Conservation (phyloP, 495 filamentous ascomycete species). For the Trypethelium eluteriae region DNA sequence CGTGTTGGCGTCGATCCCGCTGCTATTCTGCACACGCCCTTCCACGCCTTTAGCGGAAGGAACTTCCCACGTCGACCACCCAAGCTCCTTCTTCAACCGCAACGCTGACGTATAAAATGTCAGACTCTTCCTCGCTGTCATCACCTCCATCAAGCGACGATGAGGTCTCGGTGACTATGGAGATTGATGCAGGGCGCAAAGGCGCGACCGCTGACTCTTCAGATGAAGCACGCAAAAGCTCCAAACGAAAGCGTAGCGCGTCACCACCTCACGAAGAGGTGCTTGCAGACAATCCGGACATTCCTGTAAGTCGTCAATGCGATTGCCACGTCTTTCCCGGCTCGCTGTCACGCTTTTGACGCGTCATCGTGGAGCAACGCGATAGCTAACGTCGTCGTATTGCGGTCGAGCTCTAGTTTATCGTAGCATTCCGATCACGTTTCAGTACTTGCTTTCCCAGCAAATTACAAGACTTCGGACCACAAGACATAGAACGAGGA, state of each 20-base stretch:
- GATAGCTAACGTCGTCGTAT: slow-evolving; percentile 31
- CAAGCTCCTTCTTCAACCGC: slow-evolving; percentile 14
- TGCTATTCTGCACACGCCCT: neutral
- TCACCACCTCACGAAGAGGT: slow-evolving; percentile 29
- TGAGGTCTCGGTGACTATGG: neutral
- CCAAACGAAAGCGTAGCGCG: slow-evolving; percentile 14
- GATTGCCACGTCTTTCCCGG: slow-evolving; percentile 18
- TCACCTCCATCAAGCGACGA: slow-evolving; percentile 15
- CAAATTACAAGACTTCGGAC: slow-evolving; percentile 77
- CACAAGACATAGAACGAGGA: slow-evolving; percentile 88
- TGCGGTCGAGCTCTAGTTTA: slow-evolving; percentile 55
- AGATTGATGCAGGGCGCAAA: neutral
- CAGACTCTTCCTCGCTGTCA: slow-evolving; percentile 17
- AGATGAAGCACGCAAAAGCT: slow-evolving; percentile 2
- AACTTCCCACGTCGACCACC: slow-evolving; percentile 1
- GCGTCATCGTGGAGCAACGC: slow-evolving; percentile 33
- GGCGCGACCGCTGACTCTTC: slow-evolving; percentile 2
- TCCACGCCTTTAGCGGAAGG: neutral
- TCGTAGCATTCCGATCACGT: slow-evolving; percentile 93
- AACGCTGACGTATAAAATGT: slow-evolving; percentile 12
- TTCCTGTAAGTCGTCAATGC: slow-evolving; percentile 25
- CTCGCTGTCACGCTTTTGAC: slow-evolving; percentile 24
- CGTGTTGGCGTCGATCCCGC: neutral
- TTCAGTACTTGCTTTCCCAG: slow-evolving; percentile 84
- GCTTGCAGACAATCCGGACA: slow-evolving; percentile 28